Percentiles rank a stretch among this genome's conserved stretches.
Evolutionary conservation across 2,329 filamentous ascomycete species (phyloP).

Genomic region (Pseudogymnoascus sp.): DNA sequence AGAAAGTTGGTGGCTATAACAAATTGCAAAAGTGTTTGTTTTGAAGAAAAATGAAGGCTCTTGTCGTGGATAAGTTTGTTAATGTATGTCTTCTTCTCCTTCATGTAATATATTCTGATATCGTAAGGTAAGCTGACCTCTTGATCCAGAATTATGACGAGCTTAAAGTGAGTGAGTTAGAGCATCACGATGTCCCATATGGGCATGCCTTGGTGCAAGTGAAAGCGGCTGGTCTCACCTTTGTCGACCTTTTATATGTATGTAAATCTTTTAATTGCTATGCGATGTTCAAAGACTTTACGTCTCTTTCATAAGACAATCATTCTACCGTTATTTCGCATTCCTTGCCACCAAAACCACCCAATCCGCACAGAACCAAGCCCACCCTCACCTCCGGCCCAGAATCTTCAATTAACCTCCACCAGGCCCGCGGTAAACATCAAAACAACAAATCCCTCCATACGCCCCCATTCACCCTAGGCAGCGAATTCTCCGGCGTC

Average conservation of each 20-base stretch:
- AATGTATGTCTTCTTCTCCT: conserved; percentile 23
- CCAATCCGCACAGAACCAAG: conserved; percentile 3
- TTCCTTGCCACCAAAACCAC: neutral
- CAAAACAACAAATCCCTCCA: conserved; percentile 53
- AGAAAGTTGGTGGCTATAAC: neutral
- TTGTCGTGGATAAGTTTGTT: conserved; percentile 32
- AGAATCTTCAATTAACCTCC: neutral
- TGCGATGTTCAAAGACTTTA: neutral
- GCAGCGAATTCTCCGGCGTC: conserved; percentile 53
- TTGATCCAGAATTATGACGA: conserved; percentile 22
- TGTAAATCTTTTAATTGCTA: neutral
- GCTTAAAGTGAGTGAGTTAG: conserved; percentile 28
- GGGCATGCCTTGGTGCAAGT: conserved; percentile 40
- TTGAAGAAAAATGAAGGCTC: conserved; percentile 33
- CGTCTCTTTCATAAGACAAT: neutral
- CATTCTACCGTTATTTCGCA: neutral
- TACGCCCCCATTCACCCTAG: conserved; percentile 49
- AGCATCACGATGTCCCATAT: conserved; percentile 28
- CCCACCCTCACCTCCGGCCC: neutral
- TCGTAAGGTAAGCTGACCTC: conserved; percentile 19
- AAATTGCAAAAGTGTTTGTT: neutral
- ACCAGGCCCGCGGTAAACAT: conserved; percentile 45
- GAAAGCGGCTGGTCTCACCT: conserved; percentile 50
- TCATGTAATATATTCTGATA: conserved; percentile 14
- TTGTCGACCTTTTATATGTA: conserved; percentile 52